These are phyloP conservation scores for Penicillium sp. DNA, from an alignment of 2,329 filamentous ascomycete genomes.

Conservation along the genomic window DNA sequence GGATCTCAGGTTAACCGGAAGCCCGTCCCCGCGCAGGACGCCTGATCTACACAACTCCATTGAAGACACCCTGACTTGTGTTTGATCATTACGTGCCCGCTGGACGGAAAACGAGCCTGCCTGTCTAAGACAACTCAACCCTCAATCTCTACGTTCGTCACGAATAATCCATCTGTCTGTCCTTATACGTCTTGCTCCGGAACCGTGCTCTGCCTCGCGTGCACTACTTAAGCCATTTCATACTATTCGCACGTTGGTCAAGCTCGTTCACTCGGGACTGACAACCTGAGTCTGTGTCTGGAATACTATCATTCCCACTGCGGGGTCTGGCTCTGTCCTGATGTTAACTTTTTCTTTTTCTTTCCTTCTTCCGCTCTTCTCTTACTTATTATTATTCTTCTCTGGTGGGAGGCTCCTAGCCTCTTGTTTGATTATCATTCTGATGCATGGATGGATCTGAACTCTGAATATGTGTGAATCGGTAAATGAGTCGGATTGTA, in stretches of 20 bases:
- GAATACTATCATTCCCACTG: background rate
- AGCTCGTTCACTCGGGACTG: background rate
- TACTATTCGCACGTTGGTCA: background rate
- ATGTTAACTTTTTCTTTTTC: background rate
- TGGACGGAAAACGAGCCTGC: constrained; percentile 22
- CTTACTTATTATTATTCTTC: background rate
- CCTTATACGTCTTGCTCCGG: constrained; percentile 4
- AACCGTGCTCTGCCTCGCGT: constrained; percentile 7
- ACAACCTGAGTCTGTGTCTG: background rate
- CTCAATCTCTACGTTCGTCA: constrained; percentile 24
- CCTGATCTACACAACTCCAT: constrained; percentile 9
- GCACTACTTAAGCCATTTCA: background rate
- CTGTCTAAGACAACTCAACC: constrained; percentile 17
- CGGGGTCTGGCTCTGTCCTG: background rate
- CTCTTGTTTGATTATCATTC: background rate
- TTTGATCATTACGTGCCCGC: constrained; percentile 13
- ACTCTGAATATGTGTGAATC: constrained; percentile 9
- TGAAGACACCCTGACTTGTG: background rate
- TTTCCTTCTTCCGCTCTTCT: constrained; percentile 3
- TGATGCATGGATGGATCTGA: constrained; percentile 5
- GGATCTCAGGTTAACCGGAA: constrained; percentile 54
- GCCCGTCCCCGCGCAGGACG: constrained; percentile 56
- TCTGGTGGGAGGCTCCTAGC: background rate
- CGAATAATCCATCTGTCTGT: constrained; percentile 16
- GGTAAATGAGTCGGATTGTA: constrained; percentile 17